Conservation (phyloP, 495 filamentous ascomycete species). For the Talaromyces borbonicus region DNA sequence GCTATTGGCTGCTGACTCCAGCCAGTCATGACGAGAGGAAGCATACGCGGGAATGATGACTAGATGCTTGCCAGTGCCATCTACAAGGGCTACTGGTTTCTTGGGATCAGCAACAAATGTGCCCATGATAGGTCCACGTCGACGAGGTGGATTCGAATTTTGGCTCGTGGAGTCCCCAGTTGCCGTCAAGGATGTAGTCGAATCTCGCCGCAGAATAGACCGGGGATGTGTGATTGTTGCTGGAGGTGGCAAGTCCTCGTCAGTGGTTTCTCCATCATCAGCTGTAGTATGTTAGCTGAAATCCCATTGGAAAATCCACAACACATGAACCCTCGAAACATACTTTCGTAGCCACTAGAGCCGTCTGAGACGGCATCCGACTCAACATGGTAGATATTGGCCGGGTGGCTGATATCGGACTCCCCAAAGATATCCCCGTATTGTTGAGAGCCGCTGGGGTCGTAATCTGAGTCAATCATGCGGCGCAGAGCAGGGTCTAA, state of each 20-base stretch:
- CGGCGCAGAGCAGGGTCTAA: conserved; percentile 59
- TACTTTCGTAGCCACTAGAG: conserved; percentile 76
- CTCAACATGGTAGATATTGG: conserved; percentile 41
- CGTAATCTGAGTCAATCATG: conserved; percentile 52
- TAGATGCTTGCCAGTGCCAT: conserved; percentile 59
- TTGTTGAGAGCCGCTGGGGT: conserved; percentile 31
- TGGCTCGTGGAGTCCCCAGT: conserved; percentile 41
- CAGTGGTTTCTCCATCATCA: conserved; percentile 74
- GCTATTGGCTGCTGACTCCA: conserved; percentile 39
- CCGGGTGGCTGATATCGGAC: conserved; percentile 31
- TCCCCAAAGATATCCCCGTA: conserved; percentile 37
- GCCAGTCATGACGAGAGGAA: conserved; percentile 39
- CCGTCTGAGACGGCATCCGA: conserved; percentile 45
- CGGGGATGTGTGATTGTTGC: conserved; percentile 44
- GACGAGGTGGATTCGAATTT: conserved; percentile 35
- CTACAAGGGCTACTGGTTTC: conserved; percentile 65
- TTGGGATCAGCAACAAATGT: conserved; percentile 45
- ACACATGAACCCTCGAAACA: conserved; percentile 11
- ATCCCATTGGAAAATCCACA: conserved; percentile 6
- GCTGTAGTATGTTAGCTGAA: conserved; percentile 53
- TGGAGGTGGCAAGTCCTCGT: conserved; percentile 61
- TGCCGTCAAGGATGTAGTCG: conserved; percentile 33
- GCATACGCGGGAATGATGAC: conserved; percentile 52
- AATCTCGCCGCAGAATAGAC: conserved; percentile 46
- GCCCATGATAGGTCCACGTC: conserved; percentile 48